Evolutionary conservation across 1,139 yeast species (phyloP), one percentile per base, ranked within the genome.

Genomic region (Yamadazyma blattariae): DNA sequence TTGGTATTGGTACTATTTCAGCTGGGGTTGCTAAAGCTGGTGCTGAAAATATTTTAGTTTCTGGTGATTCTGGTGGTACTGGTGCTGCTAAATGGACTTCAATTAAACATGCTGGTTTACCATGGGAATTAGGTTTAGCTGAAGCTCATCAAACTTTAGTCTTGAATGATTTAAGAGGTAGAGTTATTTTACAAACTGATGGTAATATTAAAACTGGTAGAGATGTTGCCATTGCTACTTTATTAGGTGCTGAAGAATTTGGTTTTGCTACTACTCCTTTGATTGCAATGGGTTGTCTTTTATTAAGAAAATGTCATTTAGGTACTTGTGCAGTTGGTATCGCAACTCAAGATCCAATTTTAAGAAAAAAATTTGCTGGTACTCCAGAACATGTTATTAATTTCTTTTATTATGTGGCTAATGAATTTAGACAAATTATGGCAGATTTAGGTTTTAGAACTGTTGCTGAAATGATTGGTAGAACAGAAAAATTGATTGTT

Each of bases 1-100:
- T 92, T 44, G 98, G 98, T 68, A 97, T 92, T 38, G 98, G 98
- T 72, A 89, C 92, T 54, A 94, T 92, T 59, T 97, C 97, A 19
- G 89, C 97, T 27, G 98, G 98, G 76, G 98, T 92, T 25, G 97
- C 97, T 44, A 92, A 92, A 67, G 97, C 98, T 20, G 95, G 95
- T 57, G 96, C 97, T 12, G 97, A 92, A 59, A 96, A 90, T 60
- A 85, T 92, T 52, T 74, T 90, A 57, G 87, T 92, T 49, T 86
- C 96, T 42, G 97, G 97, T 54, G 97, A 94, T 58, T 97, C 90
- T 63, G 98, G 98, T 78, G 98, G 98, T 73, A 92, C 98, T 44
- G 98, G 98, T 82, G 97, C 97, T 39, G 92, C 97, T 39, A 81
- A 95, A 62, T 87, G 95, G 87, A 90, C 97, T 21, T 92, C 96